Evolutionary conservation across 768 basidiomycete genomes (phyloP), one percentile per base, ranked within the genome.

Genomic region (Pleurotus citrinopileatus): DNA sequence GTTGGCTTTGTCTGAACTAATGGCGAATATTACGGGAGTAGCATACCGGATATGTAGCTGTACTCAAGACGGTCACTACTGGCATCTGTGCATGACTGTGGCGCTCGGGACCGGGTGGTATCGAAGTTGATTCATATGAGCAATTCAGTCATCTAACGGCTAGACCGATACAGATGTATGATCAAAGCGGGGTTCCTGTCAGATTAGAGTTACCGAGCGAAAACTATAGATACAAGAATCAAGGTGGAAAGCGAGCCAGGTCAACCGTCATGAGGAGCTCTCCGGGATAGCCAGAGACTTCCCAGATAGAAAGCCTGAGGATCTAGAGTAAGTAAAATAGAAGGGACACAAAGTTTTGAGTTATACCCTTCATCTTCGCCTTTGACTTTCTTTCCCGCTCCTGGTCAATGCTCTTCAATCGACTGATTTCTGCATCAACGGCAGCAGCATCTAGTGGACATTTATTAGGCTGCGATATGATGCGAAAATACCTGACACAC

Each of bases 321-420:
- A 13, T 29, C 17, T 17, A 32, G 44, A 23, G 34, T 37, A 28
- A 37, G 32, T 22, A 5, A 47, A n/a, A 19, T 13, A 3, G 7
- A 7, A 19, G 38, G 7, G 38, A 13, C 13, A 19, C 7, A 40
- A 51, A 47, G 12, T 10, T 4, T 1, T 2, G 32, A 12, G 4
- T 37, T 59, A 38, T 55, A 87, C 91, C 91, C 74, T 85, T 87
- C 65, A 92, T 71, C 66, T 87, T 92, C 64, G 85, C 74, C 56
- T 84, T 86, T 57, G 84, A 78, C 0, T 65, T 78, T 58, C 71
- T 80, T 57, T 89, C 86, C 42, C 82, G 79, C 63, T 85, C 85
- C 58, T 84, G 80, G 53, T 93, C 90, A 29, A 77, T 77, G 2
- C 65, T 76, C 13, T 78, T 78, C 42, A 90, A 73, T 40, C 87